These are phyloP conservation scores for Nigrospora osmanthi DNA, from an alignment of 2,329 filamentous ascomycete genomes.

Conservation along the genomic window DNA sequence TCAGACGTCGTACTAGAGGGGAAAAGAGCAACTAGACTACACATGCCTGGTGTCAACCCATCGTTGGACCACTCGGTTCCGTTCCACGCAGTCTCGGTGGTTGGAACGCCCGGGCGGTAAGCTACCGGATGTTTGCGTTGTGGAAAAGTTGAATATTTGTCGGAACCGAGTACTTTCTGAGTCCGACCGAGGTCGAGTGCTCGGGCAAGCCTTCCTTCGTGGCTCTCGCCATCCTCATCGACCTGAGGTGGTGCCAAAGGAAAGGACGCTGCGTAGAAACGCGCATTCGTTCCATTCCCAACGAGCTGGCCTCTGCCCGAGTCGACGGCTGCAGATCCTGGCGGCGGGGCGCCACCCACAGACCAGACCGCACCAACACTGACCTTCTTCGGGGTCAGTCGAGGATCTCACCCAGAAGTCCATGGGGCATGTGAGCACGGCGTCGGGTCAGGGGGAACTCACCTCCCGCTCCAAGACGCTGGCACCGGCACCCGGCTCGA, in stretches of 20 bases:
- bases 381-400: slow-evolving; percentile 15
- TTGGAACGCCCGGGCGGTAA: slow-evolving; percentile 10
- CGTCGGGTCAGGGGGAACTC: no score
- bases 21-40: background rate
- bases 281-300: slow-evolving; percentile 67
- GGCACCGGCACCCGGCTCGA: no score
- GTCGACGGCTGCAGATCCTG: slow-evolving; percentile 46
- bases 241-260: slow-evolving; percentile 28
- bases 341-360: slow-evolving; percentile 63
- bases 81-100: slow-evolving; percentile 31
- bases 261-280: slow-evolving; percentile 49
- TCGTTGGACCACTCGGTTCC: slow-evolving; percentile 31
- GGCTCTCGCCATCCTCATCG: slow-evolving; percentile 57
- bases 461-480: no score
- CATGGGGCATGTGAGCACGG: no score
- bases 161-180: slow-evolving; percentile 56
- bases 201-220: slow-evolving; percentile 67
- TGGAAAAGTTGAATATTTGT: slow-evolving; percentile 18
- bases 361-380: slow-evolving; percentile 70
- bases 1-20: slow-evolving; percentile 4
- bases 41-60: slow-evolving; percentile 11
- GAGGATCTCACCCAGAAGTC: no score
- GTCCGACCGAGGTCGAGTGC: slow-evolving; percentile 74
- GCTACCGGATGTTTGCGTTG: slow-evolving; percentile 19
- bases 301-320: slow-evolving; percentile 57